phyloP scores from a whole-genome alignment of 306 rosid genomes.

The Rubus idaeus region DNA sequence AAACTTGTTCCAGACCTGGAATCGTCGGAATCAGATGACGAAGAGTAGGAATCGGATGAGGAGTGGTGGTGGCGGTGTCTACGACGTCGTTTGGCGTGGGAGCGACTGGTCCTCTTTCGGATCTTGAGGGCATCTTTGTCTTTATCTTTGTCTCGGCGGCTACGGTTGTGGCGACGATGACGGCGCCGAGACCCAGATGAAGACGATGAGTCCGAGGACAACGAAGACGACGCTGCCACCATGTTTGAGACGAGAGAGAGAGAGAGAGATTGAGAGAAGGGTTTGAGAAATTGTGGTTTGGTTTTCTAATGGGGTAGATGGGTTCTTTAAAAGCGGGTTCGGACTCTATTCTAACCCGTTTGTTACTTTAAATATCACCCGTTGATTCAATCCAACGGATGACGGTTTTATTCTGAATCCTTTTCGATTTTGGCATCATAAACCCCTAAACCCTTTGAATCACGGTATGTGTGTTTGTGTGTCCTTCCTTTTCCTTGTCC shows the following conservation, averaged over 20 bases:
- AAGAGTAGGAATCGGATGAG: constrained; percentile 51
- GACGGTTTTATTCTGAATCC: too few species aligned
- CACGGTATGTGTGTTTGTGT: too few species aligned
- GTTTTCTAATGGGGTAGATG: too few species aligned
- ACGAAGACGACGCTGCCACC: constrained; percentile 67
- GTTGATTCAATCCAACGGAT: too few species aligned
- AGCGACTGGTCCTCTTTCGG: constrained; percentile 57
- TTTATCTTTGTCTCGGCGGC: constrained; percentile 45
- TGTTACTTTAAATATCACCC: too few species aligned
- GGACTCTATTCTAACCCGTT: too few species aligned
- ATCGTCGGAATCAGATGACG: constrained; percentile 50
- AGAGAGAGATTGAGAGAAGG: too few species aligned
- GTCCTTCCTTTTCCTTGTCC: neutral
- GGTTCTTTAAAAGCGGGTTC: too few species aligned
- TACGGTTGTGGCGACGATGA: constrained; percentile 40
- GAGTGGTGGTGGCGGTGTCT: constrained; percentile 57
- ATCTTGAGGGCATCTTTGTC: constrained; percentile 65
- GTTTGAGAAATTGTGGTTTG: constrained; percentile 15
- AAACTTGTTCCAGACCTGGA: constrained; percentile 44
- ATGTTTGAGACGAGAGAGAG: constrained; percentile 18
- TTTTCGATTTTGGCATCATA: neutral
- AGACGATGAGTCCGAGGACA: constrained; percentile 35
- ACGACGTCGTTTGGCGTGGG: constrained; percentile 76
- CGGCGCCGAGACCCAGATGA: constrained; percentile 47
- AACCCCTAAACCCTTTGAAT: constrained; percentile 5